Evolutionary conservation across 1,139 yeast genomes (phyloP).

Genomic region (Saccharomyces hybrid): DNA sequence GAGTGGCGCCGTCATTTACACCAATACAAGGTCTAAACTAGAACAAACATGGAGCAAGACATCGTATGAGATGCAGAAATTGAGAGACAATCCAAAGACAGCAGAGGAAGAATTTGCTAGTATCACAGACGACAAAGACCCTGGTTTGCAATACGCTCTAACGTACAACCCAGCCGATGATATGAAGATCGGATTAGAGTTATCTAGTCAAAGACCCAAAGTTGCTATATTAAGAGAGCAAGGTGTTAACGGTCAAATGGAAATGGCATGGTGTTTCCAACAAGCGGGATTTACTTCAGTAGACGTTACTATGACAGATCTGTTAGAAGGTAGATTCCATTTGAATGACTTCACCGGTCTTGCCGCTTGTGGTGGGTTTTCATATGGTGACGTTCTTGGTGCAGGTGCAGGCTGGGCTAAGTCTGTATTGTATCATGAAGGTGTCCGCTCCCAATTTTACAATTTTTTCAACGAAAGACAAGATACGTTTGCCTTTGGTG

Average conservation of each 20-base stretch:
- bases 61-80: slow-evolving; percentile 80
- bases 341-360: slow-evolving; percentile 81
- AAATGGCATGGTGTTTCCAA: slow-evolving; percentile 96
- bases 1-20: slow-evolving; percentile 40
- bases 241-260: slow-evolving; percentile 97
- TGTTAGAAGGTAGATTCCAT: slow-evolving; percentile 64
- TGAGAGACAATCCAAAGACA: slow-evolving; percentile 89
- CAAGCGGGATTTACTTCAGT: slow-evolving; percentile 90
- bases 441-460: slow-evolving; percentile 67
- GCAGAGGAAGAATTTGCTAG: slow-evolving; percentile 79
- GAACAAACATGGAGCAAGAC: slow-evolving; percentile 87
- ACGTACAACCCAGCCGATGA: slow-evolving; percentile 54
- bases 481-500: slow-evolving; percentile 97
- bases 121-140: slow-evolving; percentile 74
- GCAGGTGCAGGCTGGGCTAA: slow-evolving; percentile 99
- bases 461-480: slow-evolving; percentile 76
- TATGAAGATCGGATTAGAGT: slow-evolving; percentile 29
- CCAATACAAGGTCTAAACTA: slow-evolving; percentile 56
- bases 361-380: slow-evolving; percentile 99
- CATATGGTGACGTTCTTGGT: slow-evolving; percentile 97
- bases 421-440: slow-evolving; percentile 81
- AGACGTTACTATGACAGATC: slow-evolving; percentile 96
- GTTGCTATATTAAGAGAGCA: slow-evolving; percentile 97
- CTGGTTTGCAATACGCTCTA: slow-evolving; percentile 80
- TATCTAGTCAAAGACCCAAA: slow-evolving; percentile 52